Base-by-base conservation (phyloP, 2,329 filamentous ascomycete genomes). In the Microsporum canis region DNA sequence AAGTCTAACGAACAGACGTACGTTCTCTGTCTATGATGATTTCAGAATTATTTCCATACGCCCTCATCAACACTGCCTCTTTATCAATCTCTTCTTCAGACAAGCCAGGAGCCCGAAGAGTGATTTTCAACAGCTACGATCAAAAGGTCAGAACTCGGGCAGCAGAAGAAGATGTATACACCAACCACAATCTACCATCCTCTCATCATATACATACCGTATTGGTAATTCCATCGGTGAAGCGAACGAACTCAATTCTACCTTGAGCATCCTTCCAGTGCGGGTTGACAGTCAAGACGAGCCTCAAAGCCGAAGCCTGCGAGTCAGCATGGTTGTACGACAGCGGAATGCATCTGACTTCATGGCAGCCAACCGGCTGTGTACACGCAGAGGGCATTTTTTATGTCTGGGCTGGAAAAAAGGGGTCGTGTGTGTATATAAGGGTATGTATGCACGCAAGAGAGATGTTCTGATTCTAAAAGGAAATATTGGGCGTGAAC, bases 191-290 rank as follows among this genome's bases (percentile, higher is more conserved):
- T 14, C 45, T 31, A 14, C 45, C 31, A 43, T 27, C 10, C 8
- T 29, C 33, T 29, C 38, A 51, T 56, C 8, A 62, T 56, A 55
- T 60, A 79, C 81, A 67, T 76, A 84, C 82, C 66, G 91, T 97
- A 76, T 99, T 99, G 66, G 94, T 99, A 77, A 97, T 99, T 71
- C 94, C 94, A 70, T 99, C 94, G 43, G 91, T 99, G 78, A 97
- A 99, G 65, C 88, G 87, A 66, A 90, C 82, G 71, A 97, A 89
- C 70, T 94, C 86, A 68, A 99, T 82, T 49, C 86, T 83, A 61
- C 88, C 88, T 65, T 86, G 84, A 39, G 82, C 78, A 56, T 82
- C 81, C 66, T 85, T 81, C 94, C 94, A 99, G 68, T 95, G 85
- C 8, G 91, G 91, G 63, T 87, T 83, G 64, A 96, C 80, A 33